Percentiles rank a stretch among this genome's conserved stretches.
Conservation (phyloP, 345 rosid species). For the Populus simonii region DNA sequence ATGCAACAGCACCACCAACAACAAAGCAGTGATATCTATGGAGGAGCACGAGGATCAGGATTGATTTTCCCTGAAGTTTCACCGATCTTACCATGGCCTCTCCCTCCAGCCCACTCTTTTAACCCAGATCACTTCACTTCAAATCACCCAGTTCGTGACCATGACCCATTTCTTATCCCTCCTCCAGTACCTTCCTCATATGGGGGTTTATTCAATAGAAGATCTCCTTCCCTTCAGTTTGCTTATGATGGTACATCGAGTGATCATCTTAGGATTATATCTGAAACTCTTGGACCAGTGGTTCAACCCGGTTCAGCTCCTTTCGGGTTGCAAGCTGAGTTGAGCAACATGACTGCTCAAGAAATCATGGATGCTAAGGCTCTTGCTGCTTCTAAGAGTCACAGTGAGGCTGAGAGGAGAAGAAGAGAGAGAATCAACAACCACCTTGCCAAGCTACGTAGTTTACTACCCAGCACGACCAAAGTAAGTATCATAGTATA, state of each 20-base stretch:
- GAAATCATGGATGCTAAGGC: conserved; percentile 99
- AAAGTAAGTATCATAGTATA: conserved; percentile 59
- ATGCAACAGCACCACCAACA: conserved; percentile 38
- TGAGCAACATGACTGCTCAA: conserved; percentile 93
- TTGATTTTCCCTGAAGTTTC: conserved; percentile 55
- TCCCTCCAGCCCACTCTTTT: conserved; percentile 39
- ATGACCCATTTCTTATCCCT: conserved; percentile 62
- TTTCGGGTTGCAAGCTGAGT: conserved; percentile 75
- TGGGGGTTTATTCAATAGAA: conserved; percentile 57
- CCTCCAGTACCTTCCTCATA: conserved; percentile 61
- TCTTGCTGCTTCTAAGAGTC: conserved; percentile 94
- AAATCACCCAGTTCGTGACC: conserved; percentile 40
- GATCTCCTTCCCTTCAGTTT: conserved; percentile 52
- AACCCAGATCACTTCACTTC: conserved; percentile 21
- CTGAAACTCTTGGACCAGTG: conserved; percentile 74
- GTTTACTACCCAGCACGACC: conserved; percentile 90
- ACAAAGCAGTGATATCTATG: conserved; percentile 30
- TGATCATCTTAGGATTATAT: conserved; percentile 73
- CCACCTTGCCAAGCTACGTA: conserved; percentile 91
- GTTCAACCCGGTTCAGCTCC: conserved; percentile 59
- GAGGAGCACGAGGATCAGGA: conserved; percentile 33
- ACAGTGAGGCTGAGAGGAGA: conserved; percentile 96
- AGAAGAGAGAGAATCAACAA: conserved; percentile 94
- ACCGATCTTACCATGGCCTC: conserved; percentile 56
- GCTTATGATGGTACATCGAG: conserved; percentile 60